phyloP scores from a whole-genome alignment of 176 grass and related monocot species.

The Rhynchospora breviuscula region DNA sequence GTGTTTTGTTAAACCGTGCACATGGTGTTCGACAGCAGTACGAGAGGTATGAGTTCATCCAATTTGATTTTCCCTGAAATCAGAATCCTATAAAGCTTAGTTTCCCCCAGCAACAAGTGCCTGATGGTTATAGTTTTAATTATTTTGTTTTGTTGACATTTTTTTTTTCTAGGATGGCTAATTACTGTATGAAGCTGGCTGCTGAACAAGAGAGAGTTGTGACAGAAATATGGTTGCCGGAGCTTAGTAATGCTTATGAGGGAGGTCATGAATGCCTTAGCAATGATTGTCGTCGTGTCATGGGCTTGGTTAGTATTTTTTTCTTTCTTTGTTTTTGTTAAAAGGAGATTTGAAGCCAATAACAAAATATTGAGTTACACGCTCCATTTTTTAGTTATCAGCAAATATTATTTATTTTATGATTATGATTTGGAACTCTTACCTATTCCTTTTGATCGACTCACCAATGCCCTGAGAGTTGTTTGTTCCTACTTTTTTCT shows the following conservation, averaged over 20 bases:
- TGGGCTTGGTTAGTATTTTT: slow-evolving; percentile 61
- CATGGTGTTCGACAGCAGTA: slow-evolving; percentile 89
- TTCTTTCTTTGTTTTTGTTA: background rate
- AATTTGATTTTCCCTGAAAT: background rate
- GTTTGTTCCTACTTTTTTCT: background rate
- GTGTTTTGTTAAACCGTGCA: slow-evolving; percentile 83
- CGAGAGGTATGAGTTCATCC: slow-evolving; percentile 55
- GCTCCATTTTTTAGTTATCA: background rate
- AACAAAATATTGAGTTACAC: background rate
- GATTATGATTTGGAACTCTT: background rate
- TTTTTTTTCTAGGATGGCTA: slow-evolving; percentile 63
- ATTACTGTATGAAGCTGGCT: slow-evolving; percentile 89
- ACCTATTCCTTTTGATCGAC: background rate
- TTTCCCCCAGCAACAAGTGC: background rate
- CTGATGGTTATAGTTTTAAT: slow-evolving; percentile 7
- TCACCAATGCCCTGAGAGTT: background rate
- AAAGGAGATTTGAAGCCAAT: background rate
- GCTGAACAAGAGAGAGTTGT: slow-evolving; percentile 83
- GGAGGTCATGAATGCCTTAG: slow-evolving; percentile 76
- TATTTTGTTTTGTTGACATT: background rate
- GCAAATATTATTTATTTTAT: background rate
- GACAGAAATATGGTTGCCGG: slow-evolving; percentile 70
- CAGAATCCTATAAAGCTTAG: background rate
- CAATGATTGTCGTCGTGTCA: slow-evolving; percentile 64
- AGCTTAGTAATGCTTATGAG: slow-evolving; percentile 72